Evolutionary conservation across 164 flowering plant species (phyloP).

Genomic region (Macadamia tetraphylla): DNA sequence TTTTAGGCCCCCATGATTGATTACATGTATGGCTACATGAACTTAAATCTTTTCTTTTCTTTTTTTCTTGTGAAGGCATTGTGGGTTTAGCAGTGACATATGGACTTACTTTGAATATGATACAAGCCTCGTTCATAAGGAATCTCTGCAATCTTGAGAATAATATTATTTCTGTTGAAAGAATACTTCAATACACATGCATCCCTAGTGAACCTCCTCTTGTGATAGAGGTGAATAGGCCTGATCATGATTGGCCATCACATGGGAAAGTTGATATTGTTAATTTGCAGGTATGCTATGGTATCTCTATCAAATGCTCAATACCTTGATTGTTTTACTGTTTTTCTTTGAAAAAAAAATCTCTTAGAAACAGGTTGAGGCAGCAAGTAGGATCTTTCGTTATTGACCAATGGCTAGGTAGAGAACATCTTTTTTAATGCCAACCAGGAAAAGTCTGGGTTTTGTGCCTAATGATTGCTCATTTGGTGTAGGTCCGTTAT

Average conservation of each 20-base stretch:
- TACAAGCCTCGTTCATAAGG: neutral
- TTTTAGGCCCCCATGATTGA: too few species aligned
- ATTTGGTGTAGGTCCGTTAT: neutral
- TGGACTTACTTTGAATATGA: neutral
- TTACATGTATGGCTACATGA: too few species aligned
- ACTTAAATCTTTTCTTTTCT: neutral
- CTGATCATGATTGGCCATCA: neutral
- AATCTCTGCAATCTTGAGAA: neutral
- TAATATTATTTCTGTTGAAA: neutral
- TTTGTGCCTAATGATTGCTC: too few species aligned
- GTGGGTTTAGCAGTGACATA: neutral
- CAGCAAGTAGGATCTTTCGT: too few species aligned
- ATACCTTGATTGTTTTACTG: too few species aligned
- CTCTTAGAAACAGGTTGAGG: too few species aligned
- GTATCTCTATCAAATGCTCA: neutral
- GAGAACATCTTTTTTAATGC: too few species aligned
- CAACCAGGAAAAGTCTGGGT: too few species aligned
- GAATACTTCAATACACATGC: slow-evolving; percentile 2
- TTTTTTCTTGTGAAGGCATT: neutral
- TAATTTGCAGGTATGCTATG: neutral
- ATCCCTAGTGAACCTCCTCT: neutral
- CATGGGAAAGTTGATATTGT: neutral
- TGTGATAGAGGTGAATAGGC: neutral
- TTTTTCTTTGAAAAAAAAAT: too few species aligned
- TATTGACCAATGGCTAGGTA: too few species aligned